Base-by-base conservation (phyloP, 805 yeast genomes). In the Saccharomycopsis selenospora region DNA sequence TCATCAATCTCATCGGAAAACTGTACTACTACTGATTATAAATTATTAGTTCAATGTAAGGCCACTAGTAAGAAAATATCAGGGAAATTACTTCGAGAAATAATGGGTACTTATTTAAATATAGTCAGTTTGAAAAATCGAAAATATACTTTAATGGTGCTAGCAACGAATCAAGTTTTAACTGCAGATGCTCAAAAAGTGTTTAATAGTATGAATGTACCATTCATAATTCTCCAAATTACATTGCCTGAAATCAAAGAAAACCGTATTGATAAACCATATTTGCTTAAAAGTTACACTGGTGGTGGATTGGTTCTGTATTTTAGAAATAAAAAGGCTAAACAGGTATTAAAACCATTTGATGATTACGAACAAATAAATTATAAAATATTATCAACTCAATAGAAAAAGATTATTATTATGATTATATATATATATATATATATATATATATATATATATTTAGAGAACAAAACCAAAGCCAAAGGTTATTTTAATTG, bases 401-500 rank as follows among this genome's bases (percentile, higher is more conserved):
- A n/a, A n/a, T n/a, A n/a, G n/a, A n/a, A n/a, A n/a, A n/a, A n/a
- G n/a, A n/a, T n/a, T n/a, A n/a, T n/a, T n/a, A n/a, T n/a, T n/a
- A n/a, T n/a, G n/a, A n/a, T n/a, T n/a, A n/a, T n/a, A n/a, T n/a
- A n/a, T n/a, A n/a, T n/a, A n/a, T n/a, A n/a, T n/a, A n/a, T n/a
- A n/a, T n/a, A n/a, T n/a, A n/a, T n/a, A n/a, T n/a, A n/a, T n/a
- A n/a, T n/a, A n/a, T n/a, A n/a, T n/a, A n/a, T n/a, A n/a, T n/a
- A n/a, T 40, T 51, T 68, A 87, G 57, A 88, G 70, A 11, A 88
- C 95, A n/a, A 93, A 86, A 14, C 98, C 98, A 64, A 86, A 90
- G 1, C 99, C 99, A 66, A 93, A 93, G 0, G 96, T 84, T 40
- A 87, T 62, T 69, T 89, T 93, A 61, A 93, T 91, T 4, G 95